phyloP scores from a whole-genome alignment of 2,329 filamentous ascomycete genomes.

The Epichloe uncinata region DNA sequence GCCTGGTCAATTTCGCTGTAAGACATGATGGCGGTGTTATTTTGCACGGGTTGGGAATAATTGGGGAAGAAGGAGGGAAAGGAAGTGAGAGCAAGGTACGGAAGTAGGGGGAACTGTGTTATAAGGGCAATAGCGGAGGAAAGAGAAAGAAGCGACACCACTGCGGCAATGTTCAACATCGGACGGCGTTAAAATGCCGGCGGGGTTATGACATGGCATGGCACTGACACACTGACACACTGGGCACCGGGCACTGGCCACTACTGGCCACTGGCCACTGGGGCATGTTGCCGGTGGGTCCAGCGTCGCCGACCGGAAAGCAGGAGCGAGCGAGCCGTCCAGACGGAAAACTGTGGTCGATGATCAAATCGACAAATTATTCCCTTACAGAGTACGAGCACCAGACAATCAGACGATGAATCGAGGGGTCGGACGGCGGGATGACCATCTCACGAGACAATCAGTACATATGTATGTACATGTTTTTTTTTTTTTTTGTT shows the following conservation, averaged over 20 bases:
- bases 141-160: slow-evolving; percentile 6
- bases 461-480: not conserved
- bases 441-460: not conserved
- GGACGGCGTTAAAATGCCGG: slow-evolving; percentile 6
- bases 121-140: slow-evolving; percentile 14
- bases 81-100: slow-evolving; percentile 9
- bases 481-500: slow-evolving; percentile 1
- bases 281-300: slow-evolving; percentile 4
- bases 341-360: no score
- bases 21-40: slow-evolving; percentile 53
- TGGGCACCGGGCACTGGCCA: not conserved
- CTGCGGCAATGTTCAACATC: not conserved
- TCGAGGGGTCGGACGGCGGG: not conserved
- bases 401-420: not conserved
- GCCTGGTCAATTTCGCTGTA: slow-evolving; percentile 79
- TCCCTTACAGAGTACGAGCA: not conserved
- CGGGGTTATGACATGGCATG: slow-evolving; percentile 21
- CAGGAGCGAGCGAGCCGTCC: not conserved
- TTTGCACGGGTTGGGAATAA: slow-evolving; percentile 7
- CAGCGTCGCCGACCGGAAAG: slow-evolving; percentile 1
- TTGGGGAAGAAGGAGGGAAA: slow-evolving; percentile 10
- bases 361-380: no score
- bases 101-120: slow-evolving; percentile 15
- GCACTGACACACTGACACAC: not conserved
- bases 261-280: not conserved